Evolutionary conservation across 257 asterid genomes (phyloP).

Genomic region (Solanum etuberosum): DNA sequence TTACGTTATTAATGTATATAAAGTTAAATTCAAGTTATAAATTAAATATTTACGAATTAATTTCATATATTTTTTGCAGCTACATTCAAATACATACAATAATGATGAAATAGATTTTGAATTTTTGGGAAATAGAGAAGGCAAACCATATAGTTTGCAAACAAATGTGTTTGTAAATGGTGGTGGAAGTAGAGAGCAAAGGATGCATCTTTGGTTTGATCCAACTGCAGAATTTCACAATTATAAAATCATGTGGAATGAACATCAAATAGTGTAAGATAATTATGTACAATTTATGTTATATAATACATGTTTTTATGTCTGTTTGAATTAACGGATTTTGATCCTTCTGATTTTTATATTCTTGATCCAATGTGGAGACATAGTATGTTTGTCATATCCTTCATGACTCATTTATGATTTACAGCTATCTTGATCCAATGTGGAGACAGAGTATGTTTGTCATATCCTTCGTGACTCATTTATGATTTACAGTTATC

Average conservation of each 20-base stretch:
- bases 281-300: not conserved
- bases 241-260: constrained; percentile 58
- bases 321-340: not conserved
- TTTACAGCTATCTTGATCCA: not conserved
- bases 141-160: constrained; percentile 43
- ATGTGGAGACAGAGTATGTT: not conserved
- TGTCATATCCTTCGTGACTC: not conserved
- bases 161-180: constrained; percentile 55
- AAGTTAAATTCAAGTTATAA: not conserved
- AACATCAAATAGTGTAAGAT: constrained; percentile 47
- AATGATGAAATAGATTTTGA: constrained; percentile 75
- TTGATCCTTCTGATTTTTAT: not conserved
- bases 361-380: not conserved
- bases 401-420: not conserved
- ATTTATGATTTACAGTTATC: no score
- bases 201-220: constrained; percentile 60
- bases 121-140: constrained; percentile 59
- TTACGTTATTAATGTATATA: not conserved
- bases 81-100: constrained; percentile 14
- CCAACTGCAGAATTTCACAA: constrained; percentile 57
- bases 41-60: not conserved
- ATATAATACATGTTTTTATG: not conserved
- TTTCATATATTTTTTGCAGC: constrained; percentile 20
- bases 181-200: constrained; percentile 47
- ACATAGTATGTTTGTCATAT: no score